A percentile compares a stretch with the other conserved stretches of the same genome.
These are phyloP conservation scores for Hawksworthiomyces lignivorus DNA, from an alignment of 2,329 filamentous ascomycete species.

Conservation along the genomic window DNA sequence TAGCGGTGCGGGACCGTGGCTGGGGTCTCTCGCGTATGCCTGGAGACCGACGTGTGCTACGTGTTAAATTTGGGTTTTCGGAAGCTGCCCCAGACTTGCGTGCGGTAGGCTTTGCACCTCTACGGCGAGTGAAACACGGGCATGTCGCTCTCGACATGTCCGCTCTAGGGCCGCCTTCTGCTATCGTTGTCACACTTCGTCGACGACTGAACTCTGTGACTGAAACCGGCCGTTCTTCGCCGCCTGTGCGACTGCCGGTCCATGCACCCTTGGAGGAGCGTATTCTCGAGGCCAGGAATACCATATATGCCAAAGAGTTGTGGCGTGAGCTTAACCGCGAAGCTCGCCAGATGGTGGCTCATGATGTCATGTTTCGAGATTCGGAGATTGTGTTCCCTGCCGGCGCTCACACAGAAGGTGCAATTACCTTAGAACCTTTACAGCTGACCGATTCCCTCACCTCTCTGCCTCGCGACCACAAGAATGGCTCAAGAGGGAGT, in stretches of 20 bases:
- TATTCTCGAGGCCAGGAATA: constrained; percentile 69
- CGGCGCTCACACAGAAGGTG: constrained; percentile 46
- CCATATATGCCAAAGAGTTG: constrained; percentile 75
- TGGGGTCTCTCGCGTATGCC: constrained; percentile 81
- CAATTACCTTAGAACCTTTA: constrained; percentile 60
- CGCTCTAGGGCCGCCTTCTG: constrained; percentile 35
- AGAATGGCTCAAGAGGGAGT: background rate
- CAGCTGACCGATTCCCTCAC: constrained; percentile 28
- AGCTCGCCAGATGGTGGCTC: constrained; percentile 62
- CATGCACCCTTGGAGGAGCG: constrained; percentile 57
- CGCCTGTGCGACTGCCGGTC: constrained; percentile 45
- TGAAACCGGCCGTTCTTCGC: constrained; percentile 49
- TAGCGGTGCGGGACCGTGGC: constrained; percentile 71
- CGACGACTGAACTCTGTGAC: constrained; percentile 26
- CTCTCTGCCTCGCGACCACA: background rate
- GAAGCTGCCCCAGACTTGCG: constrained; percentile 59
- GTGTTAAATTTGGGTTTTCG: constrained; percentile 81
- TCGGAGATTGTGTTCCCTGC: constrained; percentile 49
- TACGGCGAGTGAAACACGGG: constrained; percentile 68
- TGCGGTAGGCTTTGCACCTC: constrained; percentile 69
- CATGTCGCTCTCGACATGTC: constrained; percentile 65
- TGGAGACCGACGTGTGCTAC: constrained; percentile 63
- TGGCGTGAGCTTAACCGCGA: constrained; percentile 87
- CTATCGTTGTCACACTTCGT: constrained; percentile 8
- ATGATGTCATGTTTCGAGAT: constrained; percentile 59